Evolutionary conservation across 2,329 filamentous ascomycete species (phyloP).

Genomic region (Colletotrichum sp.): DNA sequence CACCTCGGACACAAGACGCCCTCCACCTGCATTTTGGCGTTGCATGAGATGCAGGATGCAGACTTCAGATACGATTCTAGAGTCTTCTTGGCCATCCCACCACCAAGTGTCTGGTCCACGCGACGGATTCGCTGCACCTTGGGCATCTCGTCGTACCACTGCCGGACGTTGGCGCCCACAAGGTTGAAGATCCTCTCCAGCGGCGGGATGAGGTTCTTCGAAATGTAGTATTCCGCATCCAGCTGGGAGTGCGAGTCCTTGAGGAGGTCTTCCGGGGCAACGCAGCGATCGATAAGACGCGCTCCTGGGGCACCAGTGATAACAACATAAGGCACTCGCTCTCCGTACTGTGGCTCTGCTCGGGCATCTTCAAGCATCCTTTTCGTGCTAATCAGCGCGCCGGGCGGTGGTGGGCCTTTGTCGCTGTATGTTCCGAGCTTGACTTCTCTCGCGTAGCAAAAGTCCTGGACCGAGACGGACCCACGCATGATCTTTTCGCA

Average conservation of each 20-base stretch:
- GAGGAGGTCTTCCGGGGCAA: conserved; percentile 84
- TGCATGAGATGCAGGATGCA: conserved; percentile 80
- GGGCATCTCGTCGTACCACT: conserved; percentile 97
- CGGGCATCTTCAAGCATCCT: conserved; percentile 87
- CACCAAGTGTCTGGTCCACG: conserved; percentile 48
- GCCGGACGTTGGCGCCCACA: conserved; percentile 86
- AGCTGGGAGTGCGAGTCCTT: conserved; percentile 78
- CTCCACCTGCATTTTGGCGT: conserved; percentile 50
- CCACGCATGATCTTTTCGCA: conserved; percentile 93
- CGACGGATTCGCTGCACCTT: conserved; percentile 80
- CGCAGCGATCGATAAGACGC: conserved; percentile 85
- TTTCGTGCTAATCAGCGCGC: conserved; percentile 85
- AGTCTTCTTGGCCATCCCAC: conserved; percentile 53
- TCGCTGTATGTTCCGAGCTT: conserved; percentile 88
- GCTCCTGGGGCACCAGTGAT: conserved; percentile 87
- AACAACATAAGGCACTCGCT: conserved; percentile 94
- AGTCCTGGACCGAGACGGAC: conserved; percentile 88
- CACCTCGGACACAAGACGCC: conserved; percentile 64
- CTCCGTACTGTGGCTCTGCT: conserved; percentile 91
- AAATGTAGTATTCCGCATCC: conserved; percentile 96
- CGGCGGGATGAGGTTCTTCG: conserved; percentile 92
- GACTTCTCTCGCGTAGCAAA: conserved; percentile 94
- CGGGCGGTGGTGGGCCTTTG: conserved; percentile 79
- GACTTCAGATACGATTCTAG: conserved; percentile 94
- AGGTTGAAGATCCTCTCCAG: conserved; percentile 97